Conservation (phyloP, 1,284 basidiomycete species). For the Cryptococcus sp. region DNA sequence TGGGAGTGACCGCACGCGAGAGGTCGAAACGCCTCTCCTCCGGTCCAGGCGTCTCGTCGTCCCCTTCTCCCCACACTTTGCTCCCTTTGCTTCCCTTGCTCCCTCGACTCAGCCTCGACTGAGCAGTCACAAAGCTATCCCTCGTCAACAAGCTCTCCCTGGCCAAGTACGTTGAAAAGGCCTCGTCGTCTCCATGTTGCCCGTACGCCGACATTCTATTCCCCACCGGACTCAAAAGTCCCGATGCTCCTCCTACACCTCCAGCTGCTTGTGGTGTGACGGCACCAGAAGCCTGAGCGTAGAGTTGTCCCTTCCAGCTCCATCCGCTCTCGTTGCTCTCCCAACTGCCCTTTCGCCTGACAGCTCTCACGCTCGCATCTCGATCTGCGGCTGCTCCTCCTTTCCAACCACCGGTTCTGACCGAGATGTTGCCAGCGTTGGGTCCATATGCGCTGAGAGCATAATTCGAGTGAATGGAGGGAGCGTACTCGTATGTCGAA, state of each 20-base stretch:
- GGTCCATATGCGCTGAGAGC: slow-evolving; percentile 11
- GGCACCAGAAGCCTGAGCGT: neutral
- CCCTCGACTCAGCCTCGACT: neutral
- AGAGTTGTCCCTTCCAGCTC: slow-evolving; percentile 18
- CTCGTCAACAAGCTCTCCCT: neutral
- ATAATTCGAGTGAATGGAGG: slow-evolving; percentile 4
- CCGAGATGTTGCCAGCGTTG: neutral
- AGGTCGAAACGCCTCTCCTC: neutral
- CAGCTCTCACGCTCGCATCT: slow-evolving; percentile 29
- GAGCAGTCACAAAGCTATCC: neutral
- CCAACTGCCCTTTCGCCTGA: slow-evolving; percentile 29
- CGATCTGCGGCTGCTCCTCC: slow-evolving; percentile 18
- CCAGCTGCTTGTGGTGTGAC: too few species aligned
- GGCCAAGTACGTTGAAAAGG: neutral
- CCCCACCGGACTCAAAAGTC: neutral
- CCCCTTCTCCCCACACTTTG: neutral
- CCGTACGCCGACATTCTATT: neutral
- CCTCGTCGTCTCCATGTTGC: neutral
- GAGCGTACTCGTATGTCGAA: slow-evolving; percentile 1
- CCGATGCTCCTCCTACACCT: too few species aligned
- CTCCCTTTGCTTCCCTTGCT: slow-evolving; percentile 2
- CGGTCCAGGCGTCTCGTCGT: slow-evolving; percentile 2
- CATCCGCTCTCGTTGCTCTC: slow-evolving; percentile 39
- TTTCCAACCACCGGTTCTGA: slow-evolving; percentile 9
- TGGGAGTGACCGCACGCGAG: neutral